Evolutionary conservation across 2,329 filamentous ascomycete genomes (phyloP), one percentile per base, ranked within the genome.

Genomic region (Hypoxylon sp.): DNA sequence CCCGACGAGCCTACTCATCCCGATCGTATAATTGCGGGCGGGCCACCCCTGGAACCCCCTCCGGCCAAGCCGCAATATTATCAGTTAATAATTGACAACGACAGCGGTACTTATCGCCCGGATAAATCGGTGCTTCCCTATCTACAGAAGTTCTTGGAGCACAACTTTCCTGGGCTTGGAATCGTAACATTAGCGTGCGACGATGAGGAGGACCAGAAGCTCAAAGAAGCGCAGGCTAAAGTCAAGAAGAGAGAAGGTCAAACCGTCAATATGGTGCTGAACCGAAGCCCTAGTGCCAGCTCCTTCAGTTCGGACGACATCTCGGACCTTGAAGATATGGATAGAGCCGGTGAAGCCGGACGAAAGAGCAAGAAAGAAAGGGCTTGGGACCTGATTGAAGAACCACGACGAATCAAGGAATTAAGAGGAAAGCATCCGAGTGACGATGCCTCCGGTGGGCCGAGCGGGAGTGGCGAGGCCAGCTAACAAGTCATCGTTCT

Each of bases 71-170:
- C 80, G n/a, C 74, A 77, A 54, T 82, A 84, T 74, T 98, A 97
- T 76, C 91, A 97, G 75, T 85, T 98, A 7, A 82, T 95, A 67
- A 97, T 98, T 73, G 94, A 98, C 80, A 98, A 98, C 73, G 94
- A 97, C 77, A 93, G 89, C 56, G 94, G 94, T 10, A 98, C 94
- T 0, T 98, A 98, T 76, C 87, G 94, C 0, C 94, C 94, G 0
- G 93, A 96, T 73, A 90, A 91, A 58, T 84, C 88, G 10, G 83
- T 92, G 8, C 84, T 98, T 1, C 91, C 91, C 0, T 75, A 89
- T 0, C 82, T 98, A 1, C 88, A 89, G 54, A 73, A 81, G 10
- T 97, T 93, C 73, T 78, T 98, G 1, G 80, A 88, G 30, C 77
- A 76, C 22, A 93, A 94, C 68, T 88, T 97, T 32, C 91, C 92